Percentiles rank a stretch among this genome's conserved stretches.
Evolutionary conservation across 345 rosid genomes (phyloP).

Genomic region (Gossypium australe): DNA sequence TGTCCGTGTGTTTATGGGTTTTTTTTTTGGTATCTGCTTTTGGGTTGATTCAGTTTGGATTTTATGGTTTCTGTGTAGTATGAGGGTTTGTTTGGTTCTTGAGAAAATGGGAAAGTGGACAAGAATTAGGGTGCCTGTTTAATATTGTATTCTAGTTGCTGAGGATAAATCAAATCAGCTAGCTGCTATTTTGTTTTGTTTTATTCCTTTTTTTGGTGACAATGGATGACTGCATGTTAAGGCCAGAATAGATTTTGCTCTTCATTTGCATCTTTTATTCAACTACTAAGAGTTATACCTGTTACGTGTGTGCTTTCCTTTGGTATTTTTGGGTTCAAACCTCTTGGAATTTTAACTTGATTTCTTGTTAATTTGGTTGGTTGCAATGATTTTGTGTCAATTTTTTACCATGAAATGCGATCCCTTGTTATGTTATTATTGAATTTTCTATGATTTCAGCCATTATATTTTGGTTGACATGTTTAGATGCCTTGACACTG

Average conservation of each 20-base stretch:
- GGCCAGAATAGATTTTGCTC: background rate
- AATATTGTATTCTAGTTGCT: background rate
- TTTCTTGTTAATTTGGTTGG: slow-evolving; percentile 2
- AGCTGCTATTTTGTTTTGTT: background rate
- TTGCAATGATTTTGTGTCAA: background rate
- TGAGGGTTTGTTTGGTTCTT: background rate
- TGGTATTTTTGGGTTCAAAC: background rate
- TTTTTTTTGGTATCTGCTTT: background rate
- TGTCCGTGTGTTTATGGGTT: background rate
- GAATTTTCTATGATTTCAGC: background rate
- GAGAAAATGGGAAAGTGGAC: background rate
- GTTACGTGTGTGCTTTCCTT: background rate
- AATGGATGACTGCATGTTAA: background rate
- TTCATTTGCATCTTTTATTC: background rate
- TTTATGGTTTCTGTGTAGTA: background rate
- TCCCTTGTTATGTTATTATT: background rate
- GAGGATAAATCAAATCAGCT: background rate
- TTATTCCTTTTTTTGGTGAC: background rate
- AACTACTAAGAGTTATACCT: background rate
- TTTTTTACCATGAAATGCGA: background rate
- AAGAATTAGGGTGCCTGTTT: background rate
- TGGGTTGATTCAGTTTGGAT: background rate
- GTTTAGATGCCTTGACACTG: background rate
- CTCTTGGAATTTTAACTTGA: background rate
- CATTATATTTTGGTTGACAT: background rate